Evolutionary conservation across 2,329 filamentous ascomycete genomes (phyloP).

Genomic region (Fusarium scirpi): DNA sequence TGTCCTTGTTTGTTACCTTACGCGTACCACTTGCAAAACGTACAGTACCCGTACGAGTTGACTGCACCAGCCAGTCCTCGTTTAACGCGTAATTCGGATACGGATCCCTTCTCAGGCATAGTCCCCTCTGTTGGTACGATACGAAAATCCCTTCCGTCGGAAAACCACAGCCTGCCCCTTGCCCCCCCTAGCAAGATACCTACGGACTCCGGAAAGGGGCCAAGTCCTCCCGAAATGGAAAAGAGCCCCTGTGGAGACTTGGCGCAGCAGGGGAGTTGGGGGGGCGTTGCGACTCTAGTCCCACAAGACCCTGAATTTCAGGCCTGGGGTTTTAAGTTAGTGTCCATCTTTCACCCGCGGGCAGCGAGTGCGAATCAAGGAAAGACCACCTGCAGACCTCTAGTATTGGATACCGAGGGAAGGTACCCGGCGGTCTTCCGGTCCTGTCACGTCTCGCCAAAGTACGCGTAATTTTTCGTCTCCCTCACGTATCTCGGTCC

Average conservation of each 20-base stretch:
- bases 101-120: slow-evolving; percentile 13
- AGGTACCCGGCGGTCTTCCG: not conserved
- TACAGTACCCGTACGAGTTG: not conserved
- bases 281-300: not conserved
- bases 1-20: not conserved
- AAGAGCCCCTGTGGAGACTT: slow-evolving; percentile 2
- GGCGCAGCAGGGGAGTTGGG: not conserved
- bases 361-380: slow-evolving; percentile 1
- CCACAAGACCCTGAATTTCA: slow-evolving; percentile 7
- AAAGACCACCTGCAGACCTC: not conserved
- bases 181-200: not conserved
- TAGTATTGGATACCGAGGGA: not conserved
- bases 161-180: slow-evolving; percentile 15
- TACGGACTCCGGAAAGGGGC: not conserved
- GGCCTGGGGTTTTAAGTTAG: slow-evolving; percentile 12
- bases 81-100: slow-evolving; percentile 25
- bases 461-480: slow-evolving; percentile 3
- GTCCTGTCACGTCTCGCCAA: not conserved
- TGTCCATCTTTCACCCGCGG: not conserved
- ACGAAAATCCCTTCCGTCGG: slow-evolving; percentile 30
- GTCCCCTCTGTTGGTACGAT: slow-evolving; percentile 9
- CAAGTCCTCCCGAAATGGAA: not conserved
- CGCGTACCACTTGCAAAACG: slow-evolving; percentile 10
- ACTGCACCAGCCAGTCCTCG: not conserved
- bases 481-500: not conserved